phyloP scores from a whole-genome alignment of 2,329 filamentous ascomycete species.

The Xylaria sp. region DNA sequence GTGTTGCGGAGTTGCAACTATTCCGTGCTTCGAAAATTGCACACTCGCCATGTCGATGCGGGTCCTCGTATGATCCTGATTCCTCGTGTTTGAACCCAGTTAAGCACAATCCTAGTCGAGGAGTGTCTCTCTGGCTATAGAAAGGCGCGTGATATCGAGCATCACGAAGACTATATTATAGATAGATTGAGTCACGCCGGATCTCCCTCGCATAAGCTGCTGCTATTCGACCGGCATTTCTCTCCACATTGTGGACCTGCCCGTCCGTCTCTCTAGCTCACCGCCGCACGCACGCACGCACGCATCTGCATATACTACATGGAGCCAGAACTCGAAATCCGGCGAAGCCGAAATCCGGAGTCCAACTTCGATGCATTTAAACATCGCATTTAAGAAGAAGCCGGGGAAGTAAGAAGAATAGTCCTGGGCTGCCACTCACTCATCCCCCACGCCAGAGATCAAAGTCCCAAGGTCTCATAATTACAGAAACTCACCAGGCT shows the following conservation, averaged over 20 bases:
- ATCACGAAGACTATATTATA: too few species aligned
- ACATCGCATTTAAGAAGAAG: not conserved
- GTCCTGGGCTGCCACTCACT: not conserved
- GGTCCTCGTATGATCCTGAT: not conserved
- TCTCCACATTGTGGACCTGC: not conserved
- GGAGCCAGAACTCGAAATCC: not conserved
- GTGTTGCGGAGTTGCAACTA: not conserved
- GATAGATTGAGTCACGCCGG: not conserved
- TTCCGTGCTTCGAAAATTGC: not conserved
- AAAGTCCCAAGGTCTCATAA: not conserved
- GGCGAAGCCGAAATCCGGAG: not conserved
- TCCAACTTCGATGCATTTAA: not conserved
- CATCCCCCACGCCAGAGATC: not conserved
- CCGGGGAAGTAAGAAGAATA: too few species aligned
- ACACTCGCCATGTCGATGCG: not conserved
- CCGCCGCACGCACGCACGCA: slow-evolving; percentile 5
- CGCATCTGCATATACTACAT: not conserved
- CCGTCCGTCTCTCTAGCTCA: not conserved
- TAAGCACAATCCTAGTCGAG: not conserved
- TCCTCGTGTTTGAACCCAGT: not conserved
- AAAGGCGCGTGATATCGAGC: not conserved
- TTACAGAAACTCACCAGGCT: not conserved
- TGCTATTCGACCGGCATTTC: not conserved
- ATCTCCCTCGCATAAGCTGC: slow-evolving; percentile 16
- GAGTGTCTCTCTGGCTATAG: not conserved